Evolutionary conservation across 441 rosid genomes (phyloP), one percentile per base, ranked within the genome.

Genomic region (Bocquillonia castaneifolia): DNA sequence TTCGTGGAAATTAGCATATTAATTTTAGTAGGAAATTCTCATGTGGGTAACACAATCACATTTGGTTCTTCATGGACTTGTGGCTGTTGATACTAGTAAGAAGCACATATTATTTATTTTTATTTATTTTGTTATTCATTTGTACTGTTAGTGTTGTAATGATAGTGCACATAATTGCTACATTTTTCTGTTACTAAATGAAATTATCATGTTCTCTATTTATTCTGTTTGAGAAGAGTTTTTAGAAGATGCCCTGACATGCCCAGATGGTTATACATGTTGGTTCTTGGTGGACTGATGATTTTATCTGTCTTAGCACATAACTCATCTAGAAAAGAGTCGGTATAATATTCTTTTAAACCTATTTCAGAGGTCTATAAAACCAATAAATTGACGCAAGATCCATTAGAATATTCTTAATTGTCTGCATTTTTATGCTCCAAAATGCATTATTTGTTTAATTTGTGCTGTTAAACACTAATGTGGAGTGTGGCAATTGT

Each of bases 1-100:
- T 39, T 28, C 55, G 48, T 67, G 62, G 50, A 68, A 59, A 50
- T 50, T 29, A 69, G 55, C 47, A 23, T 64, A 48, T 25, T 34
- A 47, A 51, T 64, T 64, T 52, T 45, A 26, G 31, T 56, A 44
- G 54, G 37, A 57, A 37, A 48, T 64, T 58, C 1, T 22, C 23
- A 51, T 59, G 50, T 67, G 5, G 52, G 2, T 13, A 42, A 61
- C 39, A 12, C 22, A 31, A 45, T 10, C 54, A 47, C 39, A 7
- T 2, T 42, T 50, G 29, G 34, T 64, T 48, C 25, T 51, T 31
- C 31, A 12, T 62, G 52, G 37, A 29, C 26, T 0, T 65, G 15
- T 25, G 14, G 14, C 32, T 36, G 9, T 34, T 34, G 26, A 52
- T 36, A 67, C 25, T 23, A 47, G 60, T 58, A 26, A 15, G 9